Conservation (phyloP, 208 protist species). For the Trypanosoma theileri region DNA sequence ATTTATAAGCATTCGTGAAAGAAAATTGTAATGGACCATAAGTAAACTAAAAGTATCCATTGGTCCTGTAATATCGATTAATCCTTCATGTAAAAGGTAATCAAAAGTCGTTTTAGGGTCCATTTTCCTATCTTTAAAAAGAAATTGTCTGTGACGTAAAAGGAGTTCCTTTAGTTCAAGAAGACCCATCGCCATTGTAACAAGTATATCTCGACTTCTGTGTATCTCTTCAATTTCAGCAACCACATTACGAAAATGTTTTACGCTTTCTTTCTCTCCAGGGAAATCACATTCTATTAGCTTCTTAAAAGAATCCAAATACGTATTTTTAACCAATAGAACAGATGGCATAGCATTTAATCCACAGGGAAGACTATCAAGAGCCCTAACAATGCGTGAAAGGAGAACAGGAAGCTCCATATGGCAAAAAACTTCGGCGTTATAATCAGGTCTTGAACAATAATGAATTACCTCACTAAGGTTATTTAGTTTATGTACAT, state of each 20-base stretch:
- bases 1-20: conserved; percentile 80
- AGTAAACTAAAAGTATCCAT: conserved; percentile 63
- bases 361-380: conserved; percentile 82
- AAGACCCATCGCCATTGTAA: conserved; percentile 79
- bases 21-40: conserved; percentile 87
- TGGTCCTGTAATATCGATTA: conserved; percentile 64
- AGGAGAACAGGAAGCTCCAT: conserved; percentile 81
- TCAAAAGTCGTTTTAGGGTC: conserved; percentile 31
- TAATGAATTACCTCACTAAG: conserved; percentile 23
- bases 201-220: conserved; percentile 59
- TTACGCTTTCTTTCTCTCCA: conserved; percentile 33
- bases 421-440: conserved; percentile 73
- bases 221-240: conserved; percentile 74
- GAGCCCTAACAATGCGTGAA: conserved; percentile 55
- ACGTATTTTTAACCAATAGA: conserved; percentile 62
- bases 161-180: conserved; percentile 83
- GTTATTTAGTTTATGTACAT: conserved; percentile 50
- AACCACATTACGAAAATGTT: conserved; percentile 61
- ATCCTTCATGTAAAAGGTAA: conserved; percentile 52
- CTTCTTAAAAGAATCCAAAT: conserved; percentile 71
- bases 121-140: conserved; percentile 50
- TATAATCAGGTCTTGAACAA: conserved; percentile 28
- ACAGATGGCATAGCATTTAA: conserved; percentile 86
- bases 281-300: conserved; percentile 74
- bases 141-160: conserved; percentile 54